Base-by-base conservation (phyloP, 495 filamentous ascomycete species). In the Hypoxylon lienhwacheense region DNA sequence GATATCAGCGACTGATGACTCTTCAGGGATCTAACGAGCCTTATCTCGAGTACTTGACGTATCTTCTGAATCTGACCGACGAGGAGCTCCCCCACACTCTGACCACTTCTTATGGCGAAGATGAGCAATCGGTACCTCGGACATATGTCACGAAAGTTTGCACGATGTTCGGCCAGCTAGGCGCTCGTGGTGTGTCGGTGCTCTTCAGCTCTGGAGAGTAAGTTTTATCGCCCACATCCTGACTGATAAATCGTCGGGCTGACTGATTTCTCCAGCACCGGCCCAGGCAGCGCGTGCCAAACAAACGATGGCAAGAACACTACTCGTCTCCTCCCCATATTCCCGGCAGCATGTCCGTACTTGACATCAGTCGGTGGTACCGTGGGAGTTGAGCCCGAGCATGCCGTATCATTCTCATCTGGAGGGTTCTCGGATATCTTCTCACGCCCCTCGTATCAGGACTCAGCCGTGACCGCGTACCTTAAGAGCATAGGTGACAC, bases 91-190 rank as follows among this genome's bases (percentile, higher is more conserved):
- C 89, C 0, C 81, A 87, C 45, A 84, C 86, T 7, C 77, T 95
- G 43, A 84, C 85, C 25, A 89, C 82, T 34, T 89, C 85, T 0
- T 95, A 95, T 63, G 88, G 87, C 21, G 88, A 91, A 54, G 81
- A 90, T 39, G 89, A 95, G 67, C 71, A 91, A 71, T 85, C 81
- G 4, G 78, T 93, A 0, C 87, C 88, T 0, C 64, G 73, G 28
- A 61, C 73, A 1, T 92, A 90, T 59, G 83, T 86, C 43, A 68
- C 74, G 37, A 78, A 74, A 36, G 85, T 89, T 0, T 92, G 89
- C 75, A 82, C 84, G 64, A 80, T 88, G 68, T 68, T 77, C 59
- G 69, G 65, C 35, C 70, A 77, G 58, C 80, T 93, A 11, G 88
- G 88, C 15, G 80, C 81, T 26, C 85, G 88, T 7, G 90, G 90